Percentiles rank a stretch among this genome's conserved stretches.
Conservation (phyloP, 2,329 filamentous ascomycete genomes). For the Helicocarpus griseus region DNA sequence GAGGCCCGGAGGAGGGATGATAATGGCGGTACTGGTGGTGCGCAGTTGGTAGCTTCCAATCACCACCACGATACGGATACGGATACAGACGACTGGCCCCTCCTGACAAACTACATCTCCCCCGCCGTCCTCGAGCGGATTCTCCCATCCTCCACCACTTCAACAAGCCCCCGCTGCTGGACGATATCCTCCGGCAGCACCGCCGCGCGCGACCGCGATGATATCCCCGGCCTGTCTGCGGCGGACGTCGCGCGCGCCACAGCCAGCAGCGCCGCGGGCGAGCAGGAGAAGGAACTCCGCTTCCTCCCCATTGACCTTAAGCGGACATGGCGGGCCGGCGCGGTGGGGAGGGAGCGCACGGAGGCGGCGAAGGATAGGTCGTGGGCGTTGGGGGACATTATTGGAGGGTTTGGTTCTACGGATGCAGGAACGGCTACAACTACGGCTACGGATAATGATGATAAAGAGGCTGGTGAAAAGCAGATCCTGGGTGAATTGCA, state of each 20-base stretch:
- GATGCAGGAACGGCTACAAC: constrained; percentile 21
- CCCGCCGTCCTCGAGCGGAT: constrained; percentile 42
- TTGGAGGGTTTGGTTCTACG: constrained; percentile 25
- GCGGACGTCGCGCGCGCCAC: constrained; percentile 11
- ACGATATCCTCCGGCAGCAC: constrained; percentile 49
- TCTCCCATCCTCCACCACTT: constrained; percentile 14
- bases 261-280: constrained; percentile 16
- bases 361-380: constrained; percentile 53
- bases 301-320: constrained; percentile 53
- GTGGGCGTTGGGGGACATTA: constrained; percentile 49
- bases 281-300: constrained; percentile 38
- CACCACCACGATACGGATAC: not conserved
- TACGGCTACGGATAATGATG: not conserved
- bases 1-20: constrained; percentile 16
- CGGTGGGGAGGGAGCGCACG: constrained; percentile 52
- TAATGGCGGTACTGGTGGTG: constrained; percentile 14
- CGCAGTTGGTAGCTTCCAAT: not conserved
- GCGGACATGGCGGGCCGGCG: constrained; percentile 52
- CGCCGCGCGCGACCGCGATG: constrained; percentile 46
- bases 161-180: constrained; percentile 31
- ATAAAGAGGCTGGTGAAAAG: constrained; percentile 19
- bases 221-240: constrained; percentile 48
- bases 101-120: constrained; percentile 43
- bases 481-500: constrained; percentile 50
- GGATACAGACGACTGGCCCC: constrained; percentile 44